Percentiles rank a stretch among this genome's conserved stretches.
phyloP scores from a whole-genome alignment of 192 early-diverging fungal species.

The Coemansia sp. region DNA sequence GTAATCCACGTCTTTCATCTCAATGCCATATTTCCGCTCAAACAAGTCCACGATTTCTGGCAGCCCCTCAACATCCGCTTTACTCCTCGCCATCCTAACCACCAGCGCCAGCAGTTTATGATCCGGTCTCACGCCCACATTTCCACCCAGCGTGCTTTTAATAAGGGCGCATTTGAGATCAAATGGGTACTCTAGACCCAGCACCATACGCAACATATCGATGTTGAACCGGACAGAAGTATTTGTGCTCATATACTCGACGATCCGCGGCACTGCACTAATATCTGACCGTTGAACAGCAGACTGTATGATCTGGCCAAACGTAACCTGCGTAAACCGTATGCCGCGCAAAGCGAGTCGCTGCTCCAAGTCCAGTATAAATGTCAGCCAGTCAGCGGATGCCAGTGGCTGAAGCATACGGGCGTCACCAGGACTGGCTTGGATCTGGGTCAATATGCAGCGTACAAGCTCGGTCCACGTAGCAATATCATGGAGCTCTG shows the following conservation, averaged over 20 bases:
- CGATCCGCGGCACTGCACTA: neutral
- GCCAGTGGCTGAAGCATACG: slow-evolving; percentile 13
- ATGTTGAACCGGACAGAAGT: neutral
- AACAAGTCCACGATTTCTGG: too few species aligned
- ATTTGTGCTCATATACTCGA: neutral
- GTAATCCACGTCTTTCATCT: too few species aligned
- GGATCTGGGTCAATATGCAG: slow-evolving; percentile 25
- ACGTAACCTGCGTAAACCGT: neutral
- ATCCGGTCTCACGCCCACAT: neutral
- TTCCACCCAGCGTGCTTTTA: neutral
- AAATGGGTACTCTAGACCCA: neutral
- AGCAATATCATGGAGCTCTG: slow-evolving; percentile 18
- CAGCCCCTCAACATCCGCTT: too few species aligned
- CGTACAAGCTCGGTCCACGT: slow-evolving; percentile 31
- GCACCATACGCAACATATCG: neutral
- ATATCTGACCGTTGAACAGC: neutral
- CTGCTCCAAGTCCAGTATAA: neutral
- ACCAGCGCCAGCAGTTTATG: neutral
- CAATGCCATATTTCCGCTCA: too few species aligned
- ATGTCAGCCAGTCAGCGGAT: neutral
- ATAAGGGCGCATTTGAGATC: neutral
- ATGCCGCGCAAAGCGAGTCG: neutral
- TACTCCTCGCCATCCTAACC: neutral
- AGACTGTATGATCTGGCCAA: neutral
- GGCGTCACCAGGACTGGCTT: neutral